These are phyloP conservation scores for Paraconiothyrium sp. DNA, from an alignment of 2,329 filamentous ascomycete genomes.

Conservation along the genomic window DNA sequence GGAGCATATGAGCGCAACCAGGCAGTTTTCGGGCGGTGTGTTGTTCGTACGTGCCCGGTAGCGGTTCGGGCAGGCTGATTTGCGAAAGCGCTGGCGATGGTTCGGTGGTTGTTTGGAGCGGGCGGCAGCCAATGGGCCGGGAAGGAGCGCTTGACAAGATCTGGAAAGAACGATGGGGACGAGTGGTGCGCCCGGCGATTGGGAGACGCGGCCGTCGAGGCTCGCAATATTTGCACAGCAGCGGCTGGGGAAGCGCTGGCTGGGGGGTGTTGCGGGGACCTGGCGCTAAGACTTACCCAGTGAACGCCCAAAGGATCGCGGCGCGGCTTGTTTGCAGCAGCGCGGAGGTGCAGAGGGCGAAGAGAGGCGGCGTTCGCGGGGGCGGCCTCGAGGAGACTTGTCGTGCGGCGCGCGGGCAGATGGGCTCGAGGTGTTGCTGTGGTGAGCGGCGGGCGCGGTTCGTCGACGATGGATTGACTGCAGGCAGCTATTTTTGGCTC, in stretches of 20 bases:
- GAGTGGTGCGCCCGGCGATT: slow-evolving; percentile 32
- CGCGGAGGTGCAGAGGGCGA: slow-evolving; percentile 4
- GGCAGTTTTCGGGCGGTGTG: neutral
- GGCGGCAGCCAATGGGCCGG: slow-evolving; percentile 39
- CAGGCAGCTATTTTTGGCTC: slow-evolving; percentile 38
- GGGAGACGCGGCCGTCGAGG: slow-evolving; percentile 26
- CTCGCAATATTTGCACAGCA: slow-evolving; percentile 39
- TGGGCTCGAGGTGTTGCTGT: slow-evolving; percentile 20
- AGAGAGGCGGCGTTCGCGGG: slow-evolving; percentile 13
- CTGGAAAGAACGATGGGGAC: slow-evolving; percentile 30
- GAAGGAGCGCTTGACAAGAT: slow-evolving; percentile 35
- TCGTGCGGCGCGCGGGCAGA: slow-evolving; percentile 6
- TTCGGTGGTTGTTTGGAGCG: slow-evolving; percentile 23
- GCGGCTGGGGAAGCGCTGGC: slow-evolving; percentile 47
- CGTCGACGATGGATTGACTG: slow-evolving; percentile 16
- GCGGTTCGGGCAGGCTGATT: slow-evolving; percentile 29
- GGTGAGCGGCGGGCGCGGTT: slow-evolving; percentile 2
- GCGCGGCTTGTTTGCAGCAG: slow-evolving; percentile 15
- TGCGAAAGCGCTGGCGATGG: slow-evolving; percentile 31
- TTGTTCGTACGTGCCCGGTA: slow-evolving; percentile 36
- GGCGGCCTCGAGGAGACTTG: slow-evolving; percentile 13
- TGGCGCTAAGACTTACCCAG: slow-evolving; percentile 52
- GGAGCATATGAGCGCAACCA: slow-evolving; percentile 22
- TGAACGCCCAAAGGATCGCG: slow-evolving; percentile 34
- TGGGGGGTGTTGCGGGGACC: slow-evolving; percentile 38